These are phyloP conservation scores for Lablab purpureus DNA, from an alignment of 306 rosid species.

Conservation along the genomic window DNA sequence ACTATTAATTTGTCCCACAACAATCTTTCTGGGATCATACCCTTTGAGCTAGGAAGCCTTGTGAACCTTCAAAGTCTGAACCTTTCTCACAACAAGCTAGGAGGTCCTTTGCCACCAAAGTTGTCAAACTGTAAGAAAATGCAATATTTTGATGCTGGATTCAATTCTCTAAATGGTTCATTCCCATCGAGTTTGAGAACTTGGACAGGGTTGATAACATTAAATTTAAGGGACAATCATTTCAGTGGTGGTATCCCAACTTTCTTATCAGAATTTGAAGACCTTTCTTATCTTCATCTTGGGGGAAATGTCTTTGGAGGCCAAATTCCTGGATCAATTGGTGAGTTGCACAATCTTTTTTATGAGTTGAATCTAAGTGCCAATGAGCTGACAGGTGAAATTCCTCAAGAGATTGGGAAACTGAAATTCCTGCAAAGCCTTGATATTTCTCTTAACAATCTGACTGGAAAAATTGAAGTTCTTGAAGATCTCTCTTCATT, in stretches of 20 bases:
- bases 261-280: slow-evolving; percentile 50
- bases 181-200: background rate
- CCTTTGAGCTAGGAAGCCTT: slow-evolving; percentile 61
- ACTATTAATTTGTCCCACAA: slow-evolving; percentile 57
- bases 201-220: background rate
- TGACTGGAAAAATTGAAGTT: slow-evolving; percentile 55
- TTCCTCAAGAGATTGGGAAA: slow-evolving; percentile 59
- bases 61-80: slow-evolving; percentile 48
- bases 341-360: slow-evolving; percentile 49
- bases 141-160: slow-evolving; percentile 13
- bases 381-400: slow-evolving; percentile 59
- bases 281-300: slow-evolving; percentile 59
- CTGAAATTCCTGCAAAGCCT: slow-evolving; percentile 43
- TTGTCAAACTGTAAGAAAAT: slow-evolving; percentile 13
- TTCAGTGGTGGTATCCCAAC: slow-evolving; percentile 61
- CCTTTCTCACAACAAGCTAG: slow-evolving; percentile 62
- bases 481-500: slow-evolving; percentile 52
- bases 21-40: slow-evolving; percentile 56
- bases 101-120: slow-evolving; percentile 38
- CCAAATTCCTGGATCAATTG: slow-evolving; percentile 65
- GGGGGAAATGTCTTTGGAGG: slow-evolving; percentile 74
- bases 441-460: slow-evolving; percentile 67
- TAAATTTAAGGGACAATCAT: slow-evolving; percentile 58
- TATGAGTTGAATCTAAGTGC: slow-evolving; percentile 65
- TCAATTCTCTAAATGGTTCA: slow-evolving; percentile 27